A percentile compares a stretch with the other conserved stretches of the same genome.
phyloP scores from a whole-genome alignment of 495 filamentous ascomycete genomes.

The Aspergillus egyptiacus region DNA sequence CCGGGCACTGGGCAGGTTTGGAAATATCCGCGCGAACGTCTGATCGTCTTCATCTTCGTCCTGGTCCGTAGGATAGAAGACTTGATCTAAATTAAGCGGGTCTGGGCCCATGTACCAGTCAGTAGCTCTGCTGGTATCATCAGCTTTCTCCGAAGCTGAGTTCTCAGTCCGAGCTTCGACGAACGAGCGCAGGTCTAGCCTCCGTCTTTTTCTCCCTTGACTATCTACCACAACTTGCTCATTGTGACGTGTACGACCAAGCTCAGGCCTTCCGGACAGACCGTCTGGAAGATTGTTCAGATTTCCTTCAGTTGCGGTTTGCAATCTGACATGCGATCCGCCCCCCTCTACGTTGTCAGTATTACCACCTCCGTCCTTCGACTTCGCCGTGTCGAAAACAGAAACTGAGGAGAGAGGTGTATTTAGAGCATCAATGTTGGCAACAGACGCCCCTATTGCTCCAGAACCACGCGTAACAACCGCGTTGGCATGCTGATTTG shows the following conservation, averaged over 20 bases:
- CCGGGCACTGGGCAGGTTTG: conserved; percentile 19
- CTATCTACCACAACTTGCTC: conserved; percentile 31
- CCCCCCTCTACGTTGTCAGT: not conserved
- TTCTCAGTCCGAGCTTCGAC: not conserved
- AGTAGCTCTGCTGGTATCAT: not conserved
- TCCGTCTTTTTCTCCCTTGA: conserved; percentile 38
- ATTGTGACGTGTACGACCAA: conserved; percentile 7
- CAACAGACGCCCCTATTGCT: not conserved
- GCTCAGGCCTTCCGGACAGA: not conserved
- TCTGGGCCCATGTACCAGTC: conserved; percentile 31
- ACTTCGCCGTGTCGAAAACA: not conserved
- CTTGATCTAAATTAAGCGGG: conserved; percentile 9
- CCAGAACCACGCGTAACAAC: not conserved
- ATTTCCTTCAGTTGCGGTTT: too few species aligned
- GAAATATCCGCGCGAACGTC: conserved; percentile 15
- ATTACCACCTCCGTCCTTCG: not conserved
- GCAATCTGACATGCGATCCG: not conserved
- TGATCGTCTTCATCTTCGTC: conserved; percentile 11
- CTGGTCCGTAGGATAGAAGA: conserved; percentile 22
- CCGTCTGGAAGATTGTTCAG: not conserved
- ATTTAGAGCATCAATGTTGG: not conserved
- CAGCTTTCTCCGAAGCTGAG: not conserved
- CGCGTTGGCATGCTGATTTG: not conserved
- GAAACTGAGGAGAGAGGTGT: not conserved
- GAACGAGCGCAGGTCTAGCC: conserved; percentile 17